These are phyloP conservation scores for Alternaria brassicae DNA, from an alignment of 2,329 filamentous ascomycete species.

Conservation along the genomic window DNA sequence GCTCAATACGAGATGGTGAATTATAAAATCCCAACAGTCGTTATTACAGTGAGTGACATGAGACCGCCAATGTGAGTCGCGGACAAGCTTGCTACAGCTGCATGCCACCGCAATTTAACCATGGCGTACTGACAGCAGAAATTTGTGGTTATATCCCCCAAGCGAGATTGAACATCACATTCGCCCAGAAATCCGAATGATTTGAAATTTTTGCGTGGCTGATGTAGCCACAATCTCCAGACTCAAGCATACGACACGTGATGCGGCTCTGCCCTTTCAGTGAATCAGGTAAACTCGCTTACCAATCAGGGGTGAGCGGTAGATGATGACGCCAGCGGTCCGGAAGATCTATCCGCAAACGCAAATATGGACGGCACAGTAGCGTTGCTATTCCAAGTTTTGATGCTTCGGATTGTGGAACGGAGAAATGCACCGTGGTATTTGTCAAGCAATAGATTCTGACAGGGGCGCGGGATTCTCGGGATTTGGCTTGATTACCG, in stretches of 20 bases:
- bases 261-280: slow-evolving; percentile 1
- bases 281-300: not conserved
- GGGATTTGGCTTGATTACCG: slow-evolving; percentile 7
- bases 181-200: not conserved
- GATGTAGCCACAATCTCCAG: not conserved
- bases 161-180: not conserved
- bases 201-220: not conserved
- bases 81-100: not conserved
- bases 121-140: not conserved
- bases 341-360: not conserved
- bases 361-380: not conserved
- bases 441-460: not conserved
- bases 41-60: not conserved
- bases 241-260: not conserved
- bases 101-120: not conserved
- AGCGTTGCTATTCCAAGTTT: not conserved
- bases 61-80: not conserved
- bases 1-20: not conserved
- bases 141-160: not conserved
- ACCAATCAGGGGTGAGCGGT: not conserved
- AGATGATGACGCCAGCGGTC: slow-evolving; percentile 1
- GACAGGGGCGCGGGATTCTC: not conserved
- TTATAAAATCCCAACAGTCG: not conserved
- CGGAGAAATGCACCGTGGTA: not conserved
- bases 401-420: not conserved